phyloP scores from a whole-genome alignment of 2,329 filamentous ascomycete species.

The Chrysoporthe puriensis region DNA sequence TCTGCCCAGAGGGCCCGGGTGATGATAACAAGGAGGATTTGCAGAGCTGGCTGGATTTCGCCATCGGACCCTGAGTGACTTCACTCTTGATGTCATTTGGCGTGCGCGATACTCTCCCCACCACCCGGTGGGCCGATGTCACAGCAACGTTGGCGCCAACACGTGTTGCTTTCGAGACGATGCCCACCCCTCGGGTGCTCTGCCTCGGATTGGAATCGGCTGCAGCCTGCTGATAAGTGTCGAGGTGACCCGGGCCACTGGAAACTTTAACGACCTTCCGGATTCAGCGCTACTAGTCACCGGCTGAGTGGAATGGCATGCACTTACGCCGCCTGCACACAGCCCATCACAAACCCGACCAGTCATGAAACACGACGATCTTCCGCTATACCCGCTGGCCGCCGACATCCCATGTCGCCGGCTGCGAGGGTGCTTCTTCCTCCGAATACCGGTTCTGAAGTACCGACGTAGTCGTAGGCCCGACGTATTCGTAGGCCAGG shows the following conservation, averaged over 20 bases:
- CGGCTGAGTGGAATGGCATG: slow-evolving; percentile 4
- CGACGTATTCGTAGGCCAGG: too few species aligned
- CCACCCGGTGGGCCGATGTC: slow-evolving; percentile 8
- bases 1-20: not conserved
- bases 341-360: slow-evolving; percentile 16
- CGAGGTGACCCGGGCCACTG: slow-evolving; percentile 25
- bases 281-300: slow-evolving; percentile 21
- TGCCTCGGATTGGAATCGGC: slow-evolving; percentile 12
- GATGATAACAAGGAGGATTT: slow-evolving; percentile 12
- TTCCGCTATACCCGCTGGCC: slow-evolving; percentile 7
- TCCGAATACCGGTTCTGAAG: not conserved
- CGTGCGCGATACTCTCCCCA: slow-evolving; percentile 10
- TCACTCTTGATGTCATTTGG: slow-evolving; percentile 24
- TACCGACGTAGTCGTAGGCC: not conserved
- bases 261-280: slow-evolving; percentile 24
- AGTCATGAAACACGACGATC: slow-evolving; percentile 21
- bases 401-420: not conserved
- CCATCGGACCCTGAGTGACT: not conserved
- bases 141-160: slow-evolving; percentile 7
- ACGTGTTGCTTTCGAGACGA: not conserved
- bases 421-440: not conserved
- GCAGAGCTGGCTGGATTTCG: slow-evolving; percentile 7
- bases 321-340: not conserved
- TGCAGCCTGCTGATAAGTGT: slow-evolving; percentile 25
- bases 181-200: not conserved